Evolutionary conservation across 148 eudicot genomes (phyloP), one percentile per base, ranked within the genome.

Genomic region (Chenopodium album): DNA sequence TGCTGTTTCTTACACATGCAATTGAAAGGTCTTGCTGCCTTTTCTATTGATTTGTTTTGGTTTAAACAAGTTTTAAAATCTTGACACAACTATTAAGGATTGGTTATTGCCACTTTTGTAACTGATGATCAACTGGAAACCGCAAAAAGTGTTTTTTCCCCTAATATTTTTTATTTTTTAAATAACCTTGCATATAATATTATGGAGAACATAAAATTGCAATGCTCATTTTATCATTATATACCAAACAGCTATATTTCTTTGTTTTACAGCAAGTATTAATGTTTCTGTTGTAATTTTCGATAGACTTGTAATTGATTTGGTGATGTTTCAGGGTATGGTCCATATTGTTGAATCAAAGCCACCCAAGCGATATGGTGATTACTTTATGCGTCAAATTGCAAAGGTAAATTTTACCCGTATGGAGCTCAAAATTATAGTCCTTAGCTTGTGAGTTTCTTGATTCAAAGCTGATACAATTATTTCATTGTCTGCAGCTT

Each of bases 361-460:
- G 86, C 87, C 95, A 80, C 79, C 89, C 28, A 96, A 94, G 88
- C 86, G 89, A 44, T 96, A 91, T 80, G 97, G 97, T 19, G 99
- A 96, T 87, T 92, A 90, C 86, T 92, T 94, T 77, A 70, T 94
- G 89, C 95, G 97, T 75, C 97, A 96, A 88, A 92, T 96, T 79
- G 93, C 87, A 68, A 94, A 96, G 95, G 99, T 96, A 83, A 32
- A 22, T 22, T 26, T 8, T 9, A 9, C 65, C 56, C 31, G 3
- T n/a, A n/a, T 47, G 54, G 41, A 31, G 16, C 13, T 56, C 17
- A 13, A 56, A 17, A 56, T 56, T 13, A 56, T 56, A 56, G 29
- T 4, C 3, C 48, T 20, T 46, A 1, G 13, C 17, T 0, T 69
- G 10, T 13, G 3, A 62, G 12, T 26, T 28, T 20, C 34, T 32